phyloP scores from a whole-genome alignment of 2,329 filamentous ascomycete species.

The Trichoderma sp. region DNA sequence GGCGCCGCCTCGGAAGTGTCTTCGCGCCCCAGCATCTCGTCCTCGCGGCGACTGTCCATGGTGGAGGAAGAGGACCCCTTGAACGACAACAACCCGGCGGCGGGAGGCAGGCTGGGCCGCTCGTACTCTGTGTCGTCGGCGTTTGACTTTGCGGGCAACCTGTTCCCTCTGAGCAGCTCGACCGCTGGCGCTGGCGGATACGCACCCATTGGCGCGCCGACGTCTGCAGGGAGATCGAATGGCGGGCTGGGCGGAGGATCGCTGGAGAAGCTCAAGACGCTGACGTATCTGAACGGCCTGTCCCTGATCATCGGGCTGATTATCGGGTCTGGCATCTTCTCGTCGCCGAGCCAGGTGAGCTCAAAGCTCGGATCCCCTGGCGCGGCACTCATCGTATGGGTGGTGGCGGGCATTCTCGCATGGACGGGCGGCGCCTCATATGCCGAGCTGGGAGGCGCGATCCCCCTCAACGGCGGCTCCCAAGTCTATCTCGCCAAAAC shows the following conservation, averaged over 20 bases:
- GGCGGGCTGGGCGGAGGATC: conserved; percentile 72
- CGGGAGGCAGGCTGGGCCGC: conserved; percentile 53
- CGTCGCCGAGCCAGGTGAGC: conserved; percentile 90
- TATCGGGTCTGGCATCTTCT: conserved; percentile 96
- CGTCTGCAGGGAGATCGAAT: conserved; percentile 52
- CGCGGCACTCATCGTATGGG: conserved; percentile 88
- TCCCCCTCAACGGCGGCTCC: conserved; percentile 90
- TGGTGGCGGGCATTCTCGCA: conserved; percentile 84
- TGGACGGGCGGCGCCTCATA: conserved; percentile 97
- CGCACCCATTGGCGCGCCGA: conserved; percentile 80
- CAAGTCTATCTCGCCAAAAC: conserved; percentile 96
- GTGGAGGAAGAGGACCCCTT: conserved; percentile 80
- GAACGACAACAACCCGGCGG: conserved; percentile 57
- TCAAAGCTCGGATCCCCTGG: conserved; percentile 88
- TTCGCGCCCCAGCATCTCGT: conserved; percentile 84
- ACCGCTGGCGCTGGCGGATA: conserved; percentile 74
- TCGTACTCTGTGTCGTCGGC: conserved; percentile 90
- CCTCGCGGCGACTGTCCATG: conserved; percentile 88
- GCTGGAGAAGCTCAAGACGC: conserved; percentile 90
- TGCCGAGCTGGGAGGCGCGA: conserved; percentile 92
- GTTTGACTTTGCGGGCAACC: conserved; percentile 91
- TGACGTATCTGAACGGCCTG: conserved; percentile 92
- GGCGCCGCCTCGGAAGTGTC: conserved; percentile 65
- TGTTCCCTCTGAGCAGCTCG: conserved; percentile 90
- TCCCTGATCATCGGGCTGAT: conserved; percentile 90